Evolutionary conservation across 1,284 basidiomycete species (phyloP), one percentile per base, ranked within the genome.

Genomic region (Pseudozyma flocculosa): DNA sequence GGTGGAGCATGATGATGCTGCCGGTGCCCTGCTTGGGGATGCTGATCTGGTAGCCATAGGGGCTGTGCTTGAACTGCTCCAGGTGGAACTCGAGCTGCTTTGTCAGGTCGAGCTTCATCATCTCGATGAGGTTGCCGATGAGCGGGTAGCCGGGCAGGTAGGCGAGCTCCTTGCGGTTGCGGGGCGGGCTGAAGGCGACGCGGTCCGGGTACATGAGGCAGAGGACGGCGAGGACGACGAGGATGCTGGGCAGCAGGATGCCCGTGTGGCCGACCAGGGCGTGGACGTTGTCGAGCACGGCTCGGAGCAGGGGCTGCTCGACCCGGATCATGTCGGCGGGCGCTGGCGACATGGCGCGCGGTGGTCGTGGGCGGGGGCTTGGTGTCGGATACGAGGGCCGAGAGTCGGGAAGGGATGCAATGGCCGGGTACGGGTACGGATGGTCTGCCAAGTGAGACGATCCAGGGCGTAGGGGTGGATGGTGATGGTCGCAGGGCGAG

Each of bases 171-270:
- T 14, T 14, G 18, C 26, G 26, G 26, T 54, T 52, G 32, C 57
- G 56, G 17, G 59, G 64, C 32, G 47, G 51, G 13, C 55, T 47
- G 38, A 60, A 58, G 45, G 65, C 52, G 54, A 61, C 51, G n/a
- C 61, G 58, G 30, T 60, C 53, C 3, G 57, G 61, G 1, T 62
- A 63, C 45, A 63, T 65, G 39, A 60, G 47, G 48, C 50, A 58
- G 36, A 68, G 61, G 3, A 68, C 23, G n/a, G 45, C 39, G 32
- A 65, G 21, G 21, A 60, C 22, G 26, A 64, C 23, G 11, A 59
- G 34, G 1, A 46, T n/a, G 21, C 48, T 11, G 2, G 56, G 61
- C 8, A 64, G 42, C 8, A 43, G 44, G 9, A 56, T 22, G 1
- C 61, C 56, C 1, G 48, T 51, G 9, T 46, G 44, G 19, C 50